Evolutionary conservation across 805 yeast genomes (phyloP).

Genomic region (Cyberlindnera maritima): DNA sequence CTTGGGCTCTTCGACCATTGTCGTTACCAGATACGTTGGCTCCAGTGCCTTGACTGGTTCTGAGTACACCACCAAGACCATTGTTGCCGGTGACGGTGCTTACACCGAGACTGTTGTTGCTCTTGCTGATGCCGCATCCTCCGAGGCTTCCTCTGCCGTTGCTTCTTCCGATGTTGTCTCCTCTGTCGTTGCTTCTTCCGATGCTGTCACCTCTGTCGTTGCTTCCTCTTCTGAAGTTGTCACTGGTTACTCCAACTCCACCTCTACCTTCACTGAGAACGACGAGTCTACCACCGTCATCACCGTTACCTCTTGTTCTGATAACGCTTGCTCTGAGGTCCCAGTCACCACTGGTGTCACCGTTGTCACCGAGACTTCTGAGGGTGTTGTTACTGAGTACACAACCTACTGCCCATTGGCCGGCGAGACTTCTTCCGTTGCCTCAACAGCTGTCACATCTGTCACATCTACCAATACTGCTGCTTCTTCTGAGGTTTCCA

Average conservation of each 20-base stretch:
- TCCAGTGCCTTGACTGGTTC: background rate
- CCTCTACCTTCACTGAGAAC: background rate
- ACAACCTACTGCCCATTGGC: background rate
- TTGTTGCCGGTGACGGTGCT: background rate
- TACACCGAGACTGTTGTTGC: slow-evolving; percentile 3
- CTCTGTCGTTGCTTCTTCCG: background rate
- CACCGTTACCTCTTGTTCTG: background rate
- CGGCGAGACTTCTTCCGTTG: background rate
- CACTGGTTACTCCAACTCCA: background rate
- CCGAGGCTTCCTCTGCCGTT: background rate
- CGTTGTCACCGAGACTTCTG: background rate
- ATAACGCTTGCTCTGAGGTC: background rate
- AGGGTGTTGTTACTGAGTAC: slow-evolving; percentile 1
- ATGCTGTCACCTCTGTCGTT: background rate
- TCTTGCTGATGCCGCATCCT: background rate
- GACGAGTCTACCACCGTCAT: background rate
- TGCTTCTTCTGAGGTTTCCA: slow-evolving; percentile 2
- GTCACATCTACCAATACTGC: slow-evolving; percentile 3
- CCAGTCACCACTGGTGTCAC: slow-evolving; percentile 1
- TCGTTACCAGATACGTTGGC: slow-evolving; percentile 5
- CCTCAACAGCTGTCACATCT: background rate
- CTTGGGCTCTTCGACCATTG: slow-evolving; percentile 1
- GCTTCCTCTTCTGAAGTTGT: background rate
- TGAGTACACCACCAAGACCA: background rate
- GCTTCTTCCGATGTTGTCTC: background rate